Evolutionary conservation across 352 stramenopile genomes (phyloP).

Genomic region (Bremia lactucae): DNA sequence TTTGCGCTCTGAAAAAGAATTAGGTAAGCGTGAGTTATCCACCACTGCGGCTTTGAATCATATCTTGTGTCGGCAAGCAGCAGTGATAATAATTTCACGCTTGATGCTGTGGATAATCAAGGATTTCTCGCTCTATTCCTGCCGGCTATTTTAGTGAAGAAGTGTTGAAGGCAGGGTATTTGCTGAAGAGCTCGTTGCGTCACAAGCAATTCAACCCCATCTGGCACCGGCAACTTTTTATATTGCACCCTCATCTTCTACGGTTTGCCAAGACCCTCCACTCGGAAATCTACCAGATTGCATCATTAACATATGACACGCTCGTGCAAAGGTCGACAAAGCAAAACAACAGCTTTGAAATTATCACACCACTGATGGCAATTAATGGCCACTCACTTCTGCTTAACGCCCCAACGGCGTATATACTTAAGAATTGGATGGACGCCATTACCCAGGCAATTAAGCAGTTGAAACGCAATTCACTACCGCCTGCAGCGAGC

Average conservation of each 20-base stretch:
- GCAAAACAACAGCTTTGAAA: constrained; percentile 70
- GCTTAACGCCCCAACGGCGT: constrained; percentile 41
- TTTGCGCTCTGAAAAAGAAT: constrained; percentile 8
- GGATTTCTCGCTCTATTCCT: constrained; percentile 23
- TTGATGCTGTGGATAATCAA: constrained; percentile 18
- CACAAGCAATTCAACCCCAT: constrained; percentile 83
- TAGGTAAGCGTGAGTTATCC: constrained; percentile 13
- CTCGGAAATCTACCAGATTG: constrained; percentile 62
- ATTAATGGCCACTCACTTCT: constrained; percentile 52
- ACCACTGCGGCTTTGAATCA: constrained; percentile 15
- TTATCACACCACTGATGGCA: constrained; percentile 63
- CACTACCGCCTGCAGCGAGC: neutral
- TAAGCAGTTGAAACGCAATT: constrained; percentile 23
- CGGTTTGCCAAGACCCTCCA: constrained; percentile 60
- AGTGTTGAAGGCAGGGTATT: constrained; percentile 55
- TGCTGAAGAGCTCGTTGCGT: constrained; percentile 81
- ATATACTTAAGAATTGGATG: constrained; percentile 48
- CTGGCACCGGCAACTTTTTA: constrained; percentile 65
- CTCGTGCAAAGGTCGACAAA: constrained; percentile 58
- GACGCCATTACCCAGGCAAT: constrained; percentile 47
- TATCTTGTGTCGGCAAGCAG: constrained; percentile 18
- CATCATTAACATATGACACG: constrained; percentile 53
- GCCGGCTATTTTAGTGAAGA: constrained; percentile 45
- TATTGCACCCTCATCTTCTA: constrained; percentile 55
- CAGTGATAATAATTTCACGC: constrained; percentile 8